These are phyloP conservation scores for Pinus albicaulis DNA, from an alignment of 75 land plant genomes.

Conservation along the genomic window DNA sequence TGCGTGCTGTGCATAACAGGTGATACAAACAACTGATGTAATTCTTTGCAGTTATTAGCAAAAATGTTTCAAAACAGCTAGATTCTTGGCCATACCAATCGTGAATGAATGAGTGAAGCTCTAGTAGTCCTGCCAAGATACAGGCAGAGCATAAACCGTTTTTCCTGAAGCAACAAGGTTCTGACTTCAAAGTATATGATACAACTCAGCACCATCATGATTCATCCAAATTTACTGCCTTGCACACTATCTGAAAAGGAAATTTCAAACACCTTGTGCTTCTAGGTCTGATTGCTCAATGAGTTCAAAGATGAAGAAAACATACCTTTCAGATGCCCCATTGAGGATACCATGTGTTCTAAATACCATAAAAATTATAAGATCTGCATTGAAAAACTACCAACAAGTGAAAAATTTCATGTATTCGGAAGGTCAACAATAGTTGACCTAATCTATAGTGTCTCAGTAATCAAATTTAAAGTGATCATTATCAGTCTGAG, in stretches of 20 bases:
- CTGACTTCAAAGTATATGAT: not conserved
- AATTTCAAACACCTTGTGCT: not conserved
- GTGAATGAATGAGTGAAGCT: not conserved
- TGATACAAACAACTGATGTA: conserved; percentile 13
- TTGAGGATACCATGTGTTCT: not conserved
- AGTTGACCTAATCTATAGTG: not conserved
- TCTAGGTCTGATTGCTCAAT: not conserved
- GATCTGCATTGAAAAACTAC: not conserved
- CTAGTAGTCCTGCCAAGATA: not conserved
- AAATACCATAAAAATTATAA: not conserved
- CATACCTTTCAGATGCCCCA: too few species aligned
- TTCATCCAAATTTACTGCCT: not conserved
- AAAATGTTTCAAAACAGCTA: not conserved
- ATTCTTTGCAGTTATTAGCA: not conserved
- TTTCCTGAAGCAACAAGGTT: not conserved
- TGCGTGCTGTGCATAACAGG: conserved; percentile 99
- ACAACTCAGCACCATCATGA: not conserved
- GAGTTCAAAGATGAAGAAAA: not conserved
- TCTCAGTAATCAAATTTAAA: not conserved
- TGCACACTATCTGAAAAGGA: not conserved
- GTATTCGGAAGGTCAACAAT: not conserved
- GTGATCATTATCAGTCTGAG: not conserved
- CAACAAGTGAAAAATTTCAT: not conserved
- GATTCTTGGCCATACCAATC: not conserved
- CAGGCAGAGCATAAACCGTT: not conserved